Evolutionary conservation across 352 stramenopile genomes (phyloP).

Genomic region (Phytophthora idaei): DNA sequence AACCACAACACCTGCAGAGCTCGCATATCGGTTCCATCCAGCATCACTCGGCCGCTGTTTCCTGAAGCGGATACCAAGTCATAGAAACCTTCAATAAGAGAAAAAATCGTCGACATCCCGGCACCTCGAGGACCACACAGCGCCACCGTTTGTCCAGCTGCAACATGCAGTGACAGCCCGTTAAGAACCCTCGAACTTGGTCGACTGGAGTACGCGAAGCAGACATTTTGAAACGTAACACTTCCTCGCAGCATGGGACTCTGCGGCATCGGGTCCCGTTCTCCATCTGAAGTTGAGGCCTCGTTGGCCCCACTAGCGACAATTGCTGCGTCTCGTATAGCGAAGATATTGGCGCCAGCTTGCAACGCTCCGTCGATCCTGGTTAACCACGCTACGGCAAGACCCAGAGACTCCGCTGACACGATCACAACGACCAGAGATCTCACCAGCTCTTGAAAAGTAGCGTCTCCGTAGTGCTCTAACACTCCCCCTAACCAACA

Average conservation of each 20-base stretch:
- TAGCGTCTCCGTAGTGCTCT: conserved; percentile 45
- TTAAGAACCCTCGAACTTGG: conserved; percentile 28
- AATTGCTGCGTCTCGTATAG: conserved; percentile 34
- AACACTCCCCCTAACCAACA: conserved; percentile 68
- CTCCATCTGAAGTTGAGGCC: conserved; percentile 20
- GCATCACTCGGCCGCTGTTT: conserved; percentile 51
- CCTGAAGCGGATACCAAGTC: conserved; percentile 39
- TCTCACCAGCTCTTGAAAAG: conserved; percentile 46
- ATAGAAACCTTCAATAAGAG: conserved; percentile 76
- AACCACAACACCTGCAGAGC: conserved; percentile 71
- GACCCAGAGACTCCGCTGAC: conserved; percentile 40
- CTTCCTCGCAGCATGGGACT: conserved; percentile 36
- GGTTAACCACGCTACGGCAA: conserved; percentile 36
- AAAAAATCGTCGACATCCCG: conserved; percentile 61
- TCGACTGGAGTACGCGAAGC: conserved; percentile 49
- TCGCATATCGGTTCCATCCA: conserved; percentile 82
- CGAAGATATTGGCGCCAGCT: conserved; percentile 36
- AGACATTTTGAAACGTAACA: conserved; percentile 45
- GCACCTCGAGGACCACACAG: conserved; percentile 39
- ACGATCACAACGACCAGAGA: conserved; percentile 55
- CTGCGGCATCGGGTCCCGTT: conserved; percentile 17
- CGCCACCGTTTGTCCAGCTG: conserved; percentile 39
- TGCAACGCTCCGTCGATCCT: conserved; percentile 27
- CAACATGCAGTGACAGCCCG: conserved; percentile 27
- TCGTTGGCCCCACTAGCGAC: conserved; percentile 4